These are phyloP conservation scores for Termitomyces sp. DNA, from an alignment of 768 basidiomycete species.

Conservation along the genomic window DNA sequence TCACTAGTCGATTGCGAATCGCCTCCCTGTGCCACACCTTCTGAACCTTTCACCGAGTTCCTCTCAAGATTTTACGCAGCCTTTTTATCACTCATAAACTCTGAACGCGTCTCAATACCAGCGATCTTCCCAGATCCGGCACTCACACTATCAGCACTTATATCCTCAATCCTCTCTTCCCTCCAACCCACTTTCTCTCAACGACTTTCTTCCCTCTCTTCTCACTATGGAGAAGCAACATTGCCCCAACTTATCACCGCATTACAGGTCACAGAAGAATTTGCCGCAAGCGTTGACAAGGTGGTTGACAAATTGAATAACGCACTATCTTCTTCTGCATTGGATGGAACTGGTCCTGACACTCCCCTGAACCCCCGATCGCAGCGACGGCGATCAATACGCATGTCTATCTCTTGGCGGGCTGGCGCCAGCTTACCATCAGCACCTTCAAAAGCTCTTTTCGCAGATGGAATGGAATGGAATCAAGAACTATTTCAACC, in stretches of 20 bases:
- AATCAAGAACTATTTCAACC: conserved; percentile 92
- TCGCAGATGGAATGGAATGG: conserved; percentile 62
- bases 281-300: conserved; percentile 69
- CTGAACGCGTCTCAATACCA: conserved; percentile 72
- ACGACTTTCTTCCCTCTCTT: conserved; percentile 68
- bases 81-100: conserved; percentile 62
- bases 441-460: conserved; percentile 20
- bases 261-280: conserved; percentile 78
- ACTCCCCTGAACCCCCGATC: conserved; percentile 13
- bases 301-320: conserved; percentile 71
- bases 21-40: conserved; percentile 16
- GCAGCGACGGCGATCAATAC: conserved; percentile 53
- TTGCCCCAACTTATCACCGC: conserved; percentile 69
- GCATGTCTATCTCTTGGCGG: conserved; percentile 66
- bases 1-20: conserved; percentile 50
- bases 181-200: conserved; percentile 82
- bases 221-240: conserved; percentile 57
- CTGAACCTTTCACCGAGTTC: conserved; percentile 59
- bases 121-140: conserved; percentile 88
- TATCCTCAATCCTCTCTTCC: conserved; percentile 75
- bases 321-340: conserved; percentile 20
- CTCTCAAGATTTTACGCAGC: conserved; percentile 72
- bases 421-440: conserved; percentile 34
- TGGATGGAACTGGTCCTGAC: conserved; percentile 20
- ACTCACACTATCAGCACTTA: conserved; percentile 72